Percentiles rank a stretch among this genome's conserved stretches.
phyloP scores from a whole-genome alignment of 345 rosid genomes.

The Rhodamnia argentea region DNA sequence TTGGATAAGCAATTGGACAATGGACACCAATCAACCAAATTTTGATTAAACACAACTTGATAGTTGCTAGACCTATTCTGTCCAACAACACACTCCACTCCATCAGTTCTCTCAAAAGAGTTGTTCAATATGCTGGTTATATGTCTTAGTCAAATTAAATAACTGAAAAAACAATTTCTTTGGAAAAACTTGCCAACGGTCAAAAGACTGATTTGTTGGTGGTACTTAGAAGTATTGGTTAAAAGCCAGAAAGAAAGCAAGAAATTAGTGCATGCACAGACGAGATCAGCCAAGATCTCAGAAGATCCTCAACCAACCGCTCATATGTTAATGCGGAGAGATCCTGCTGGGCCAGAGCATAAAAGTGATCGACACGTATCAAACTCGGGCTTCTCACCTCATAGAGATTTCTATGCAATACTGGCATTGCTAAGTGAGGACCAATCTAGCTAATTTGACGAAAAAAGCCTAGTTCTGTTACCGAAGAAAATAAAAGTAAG shows the following conservation, averaged over 20 bases:
- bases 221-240: background rate
- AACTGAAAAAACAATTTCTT: background rate
- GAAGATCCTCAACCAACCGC: slow-evolving; percentile 40
- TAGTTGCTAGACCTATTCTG: background rate
- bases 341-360: slow-evolving; percentile 76
- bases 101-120: background rate
- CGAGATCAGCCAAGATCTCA: background rate
- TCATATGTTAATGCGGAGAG: slow-evolving; percentile 32
- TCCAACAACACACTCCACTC: background rate
- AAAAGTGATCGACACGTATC: slow-evolving; percentile 39
- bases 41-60: background rate
- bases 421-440: background rate
- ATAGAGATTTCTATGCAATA: slow-evolving; percentile 32
- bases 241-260: background rate
- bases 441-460: background rate
- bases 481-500: background rate
- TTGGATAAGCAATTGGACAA: background rate
- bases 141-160: background rate
- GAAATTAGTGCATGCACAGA: background rate
- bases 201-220: background rate
- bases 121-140: background rate
- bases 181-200: background rate
- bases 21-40: background rate
- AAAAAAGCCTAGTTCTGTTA: background rate
- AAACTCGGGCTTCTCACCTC: slow-evolving; percentile 55